Evolutionary conservation across 169 alveolate species (phyloP).

Genomic region (Eimeria maxima): DNA sequence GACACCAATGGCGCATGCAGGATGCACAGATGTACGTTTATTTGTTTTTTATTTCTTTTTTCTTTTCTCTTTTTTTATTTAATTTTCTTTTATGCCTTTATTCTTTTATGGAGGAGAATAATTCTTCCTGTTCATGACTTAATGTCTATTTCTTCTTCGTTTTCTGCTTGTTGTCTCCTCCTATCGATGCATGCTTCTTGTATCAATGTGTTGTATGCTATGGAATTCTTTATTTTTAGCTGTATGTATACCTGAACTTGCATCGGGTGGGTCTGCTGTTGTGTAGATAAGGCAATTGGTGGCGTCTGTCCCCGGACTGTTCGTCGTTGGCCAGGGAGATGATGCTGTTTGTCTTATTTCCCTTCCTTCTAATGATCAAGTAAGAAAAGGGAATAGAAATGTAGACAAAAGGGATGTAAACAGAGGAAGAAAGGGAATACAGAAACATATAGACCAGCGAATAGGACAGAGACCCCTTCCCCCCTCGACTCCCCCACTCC

Average conservation of each 20-base stretch:
- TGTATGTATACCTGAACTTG: background rate
- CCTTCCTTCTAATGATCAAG: background rate
- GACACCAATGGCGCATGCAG: conserved; percentile 22
- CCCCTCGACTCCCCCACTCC: too few species aligned
- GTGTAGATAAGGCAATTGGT: background rate
- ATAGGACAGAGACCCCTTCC: background rate
- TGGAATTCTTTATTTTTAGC: background rate
- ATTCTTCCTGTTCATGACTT: background rate
- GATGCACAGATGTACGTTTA: background rate
- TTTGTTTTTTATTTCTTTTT: background rate
- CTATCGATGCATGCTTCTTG: background rate
- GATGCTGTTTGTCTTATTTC: background rate
- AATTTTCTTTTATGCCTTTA: background rate
- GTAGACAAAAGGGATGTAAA: background rate
- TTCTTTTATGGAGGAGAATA: too few species aligned
- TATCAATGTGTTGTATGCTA: background rate
- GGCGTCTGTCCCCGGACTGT: background rate
- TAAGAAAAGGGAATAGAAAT: background rate
- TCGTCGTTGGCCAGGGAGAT: background rate
- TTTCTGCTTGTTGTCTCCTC: background rate
- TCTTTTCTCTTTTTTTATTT: background rate
- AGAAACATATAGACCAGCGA: background rate
- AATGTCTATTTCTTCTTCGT: too few species aligned
- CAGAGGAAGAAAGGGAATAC: background rate
- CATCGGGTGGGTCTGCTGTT: background rate